phyloP scores from a whole-genome alignment of 495 filamentous ascomycete species.

The Tuber umbilicatum region DNA sequence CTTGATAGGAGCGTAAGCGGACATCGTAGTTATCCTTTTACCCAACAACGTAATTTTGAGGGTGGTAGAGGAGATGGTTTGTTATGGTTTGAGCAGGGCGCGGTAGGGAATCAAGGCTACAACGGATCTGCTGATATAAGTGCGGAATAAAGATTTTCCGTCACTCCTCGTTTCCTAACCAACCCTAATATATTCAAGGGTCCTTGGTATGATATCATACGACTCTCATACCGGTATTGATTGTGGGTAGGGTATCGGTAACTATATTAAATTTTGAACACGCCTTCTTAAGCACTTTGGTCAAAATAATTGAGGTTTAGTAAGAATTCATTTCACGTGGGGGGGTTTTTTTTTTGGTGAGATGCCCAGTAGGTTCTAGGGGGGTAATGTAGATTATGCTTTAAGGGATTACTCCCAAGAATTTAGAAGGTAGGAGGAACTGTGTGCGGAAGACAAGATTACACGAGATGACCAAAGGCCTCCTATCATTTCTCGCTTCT shows the following conservation, averaged over 20 bases:
- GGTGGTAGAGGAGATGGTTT: background rate
- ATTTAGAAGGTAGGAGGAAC: background rate
- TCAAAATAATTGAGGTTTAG: background rate
- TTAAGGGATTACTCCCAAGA: background rate
- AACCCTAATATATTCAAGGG: background rate
- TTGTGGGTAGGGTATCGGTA: no score
- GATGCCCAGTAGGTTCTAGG: background rate
- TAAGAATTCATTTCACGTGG: background rate
- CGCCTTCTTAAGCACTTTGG: background rate
- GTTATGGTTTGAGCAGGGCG: background rate
- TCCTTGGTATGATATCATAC: background rate
- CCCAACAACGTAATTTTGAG: background rate
- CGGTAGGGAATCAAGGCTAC: background rate
- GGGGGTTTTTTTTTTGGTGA: background rate
- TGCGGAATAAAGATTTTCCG: background rate
- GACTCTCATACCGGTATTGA: background rate
- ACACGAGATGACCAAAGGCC: background rate
- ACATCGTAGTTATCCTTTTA: constrained; percentile 8
- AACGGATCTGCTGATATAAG: background rate
- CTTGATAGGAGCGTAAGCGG: constrained; percentile 14
- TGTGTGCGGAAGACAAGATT: background rate
- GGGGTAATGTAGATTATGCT: background rate
- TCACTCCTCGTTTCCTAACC: background rate
- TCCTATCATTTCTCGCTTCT: no score
- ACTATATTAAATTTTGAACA: background rate